phyloP scores from a whole-genome alignment of 2,329 filamentous ascomycete species.

The Talaromyces sp. region DNA sequence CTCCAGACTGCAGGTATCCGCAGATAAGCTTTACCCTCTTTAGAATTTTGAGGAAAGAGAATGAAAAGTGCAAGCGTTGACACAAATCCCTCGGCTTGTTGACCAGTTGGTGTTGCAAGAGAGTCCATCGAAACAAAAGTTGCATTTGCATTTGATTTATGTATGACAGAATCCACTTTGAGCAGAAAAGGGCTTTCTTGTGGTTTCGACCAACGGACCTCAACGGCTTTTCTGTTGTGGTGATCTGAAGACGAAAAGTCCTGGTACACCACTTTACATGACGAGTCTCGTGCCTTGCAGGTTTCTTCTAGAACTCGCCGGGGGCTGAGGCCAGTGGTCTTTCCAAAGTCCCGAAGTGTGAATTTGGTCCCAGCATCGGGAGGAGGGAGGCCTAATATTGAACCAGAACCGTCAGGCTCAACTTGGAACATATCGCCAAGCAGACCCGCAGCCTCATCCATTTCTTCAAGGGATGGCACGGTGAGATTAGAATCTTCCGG shows the following conservation, averaged over 20 bases:
- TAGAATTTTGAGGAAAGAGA: conserved; percentile 73
- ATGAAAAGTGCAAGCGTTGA: conserved; percentile 81
- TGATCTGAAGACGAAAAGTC: conserved; percentile 73
- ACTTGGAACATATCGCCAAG: conserved; percentile 62
- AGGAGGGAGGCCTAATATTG: conserved; percentile 44
- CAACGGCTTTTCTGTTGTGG: conserved; percentile 73
- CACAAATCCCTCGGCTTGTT: conserved; percentile 85
- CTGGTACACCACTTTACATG: conserved; percentile 66
- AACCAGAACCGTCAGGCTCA: conserved; percentile 41
- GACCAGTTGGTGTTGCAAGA: conserved; percentile 71
- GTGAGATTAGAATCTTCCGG: conserved; percentile 22
- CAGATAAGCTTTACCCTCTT: conserved; percentile 83
- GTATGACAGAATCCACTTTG: conserved; percentile 46
- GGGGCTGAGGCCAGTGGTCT: conserved; percentile 75
- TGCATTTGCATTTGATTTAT: conserved; percentile 48
- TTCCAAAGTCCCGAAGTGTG: conserved; percentile 79
- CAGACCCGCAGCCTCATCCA: conserved; percentile 45
- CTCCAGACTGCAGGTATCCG: conserved; percentile 79
- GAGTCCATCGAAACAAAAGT: conserved; percentile 72
- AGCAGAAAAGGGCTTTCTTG: conserved; percentile 58
- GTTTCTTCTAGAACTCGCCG: conserved; percentile 79
- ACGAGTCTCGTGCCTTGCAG: conserved; percentile 71
- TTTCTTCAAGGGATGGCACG: conserved; percentile 34
- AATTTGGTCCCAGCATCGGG: conserved; percentile 42
- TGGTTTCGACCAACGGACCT: conserved; percentile 76